These are phyloP conservation scores for Saccharomycopsis oosterbeekiorum DNA, from an alignment of 805 yeast species.

Conservation along the genomic window DNA sequence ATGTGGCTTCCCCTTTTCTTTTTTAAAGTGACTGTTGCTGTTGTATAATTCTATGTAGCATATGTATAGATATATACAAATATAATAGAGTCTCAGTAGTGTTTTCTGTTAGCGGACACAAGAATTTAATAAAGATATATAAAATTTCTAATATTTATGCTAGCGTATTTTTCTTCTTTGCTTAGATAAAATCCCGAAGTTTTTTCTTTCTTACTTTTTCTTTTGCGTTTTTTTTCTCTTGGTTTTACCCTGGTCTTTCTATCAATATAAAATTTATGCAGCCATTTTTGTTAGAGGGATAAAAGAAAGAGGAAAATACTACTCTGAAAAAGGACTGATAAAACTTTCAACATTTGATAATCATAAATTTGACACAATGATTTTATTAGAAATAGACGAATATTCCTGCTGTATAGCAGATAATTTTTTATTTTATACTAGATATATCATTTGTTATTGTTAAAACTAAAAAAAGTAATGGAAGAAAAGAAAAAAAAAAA, in stretches of 20 bases:
- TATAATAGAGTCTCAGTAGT: too few relatives aligned
- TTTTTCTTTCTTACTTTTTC: neutral
- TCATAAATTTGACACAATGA: too few relatives aligned
- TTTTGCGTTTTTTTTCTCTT: neutral
- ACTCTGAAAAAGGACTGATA: neutral
- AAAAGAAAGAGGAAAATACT: neutral
- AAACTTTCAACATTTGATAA: neutral
- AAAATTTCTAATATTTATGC: neutral
- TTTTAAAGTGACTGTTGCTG: neutral
- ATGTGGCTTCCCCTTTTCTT: neutral
- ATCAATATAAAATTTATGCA: neutral
- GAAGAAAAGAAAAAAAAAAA: neutral
- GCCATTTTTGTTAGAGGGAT: neutral
- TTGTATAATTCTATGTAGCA: neutral
- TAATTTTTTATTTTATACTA: too few relatives aligned
- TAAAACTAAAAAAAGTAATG: neutral
- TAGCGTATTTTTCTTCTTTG: neutral
- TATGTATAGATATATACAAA: too few relatives aligned
- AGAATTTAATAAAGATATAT: too few relatives aligned
- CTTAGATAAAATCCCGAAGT: neutral
- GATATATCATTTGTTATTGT: neutral
- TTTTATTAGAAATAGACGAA: too few relatives aligned
- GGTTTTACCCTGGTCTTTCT: neutral
- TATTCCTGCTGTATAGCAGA: neutral
- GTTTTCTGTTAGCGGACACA: too few relatives aligned